Evolutionary conservation across 176 grass and related monocot species (phyloP).

Genomic region (Phragmites australis): DNA sequence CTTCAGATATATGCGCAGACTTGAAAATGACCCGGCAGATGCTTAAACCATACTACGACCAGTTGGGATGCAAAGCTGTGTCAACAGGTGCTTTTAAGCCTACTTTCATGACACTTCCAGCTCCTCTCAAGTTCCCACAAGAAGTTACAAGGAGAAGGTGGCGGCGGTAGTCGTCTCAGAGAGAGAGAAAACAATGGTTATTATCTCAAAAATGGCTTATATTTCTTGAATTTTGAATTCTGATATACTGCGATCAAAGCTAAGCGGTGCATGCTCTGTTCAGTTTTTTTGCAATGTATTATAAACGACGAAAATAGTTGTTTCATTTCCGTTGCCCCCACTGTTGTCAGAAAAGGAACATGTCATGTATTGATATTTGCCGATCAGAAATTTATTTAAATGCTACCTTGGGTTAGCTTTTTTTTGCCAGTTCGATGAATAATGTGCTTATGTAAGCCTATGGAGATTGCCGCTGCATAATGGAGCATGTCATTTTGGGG

Average conservation of each 20-base stretch:
- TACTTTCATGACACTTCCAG: constrained; percentile 50
- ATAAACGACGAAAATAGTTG: background rate
- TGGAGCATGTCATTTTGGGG: too few species aligned
- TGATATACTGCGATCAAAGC: background rate
- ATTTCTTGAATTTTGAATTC: constrained; percentile 3
- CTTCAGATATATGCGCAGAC: constrained; percentile 68
- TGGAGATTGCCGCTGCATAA: too few species aligned
- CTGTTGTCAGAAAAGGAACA: constrained; percentile 2
- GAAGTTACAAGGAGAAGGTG: constrained; percentile 33
- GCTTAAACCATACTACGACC: constrained; percentile 73
- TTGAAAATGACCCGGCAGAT: constrained; percentile 65
- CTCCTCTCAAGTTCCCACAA: constrained; percentile 64
- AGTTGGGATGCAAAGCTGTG: constrained; percentile 69
- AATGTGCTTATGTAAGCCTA: too few species aligned
- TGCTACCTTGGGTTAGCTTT: background rate
- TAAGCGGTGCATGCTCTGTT: too few species aligned
- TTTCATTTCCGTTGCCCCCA: background rate
- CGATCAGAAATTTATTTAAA: background rate
- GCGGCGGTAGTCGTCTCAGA: background rate
- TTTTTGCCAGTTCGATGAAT: background rate
- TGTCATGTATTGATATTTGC: constrained; percentile 10
- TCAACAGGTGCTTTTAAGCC: constrained; percentile 2
- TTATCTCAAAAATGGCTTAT: background rate
- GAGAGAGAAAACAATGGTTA: background rate
- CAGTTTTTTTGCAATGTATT: background rate